Evolutionary conservation across 768 basidiomycete genomes (phyloP), one percentile per base, ranked within the genome.

Genomic region (Termitomyces sp.): DNA sequence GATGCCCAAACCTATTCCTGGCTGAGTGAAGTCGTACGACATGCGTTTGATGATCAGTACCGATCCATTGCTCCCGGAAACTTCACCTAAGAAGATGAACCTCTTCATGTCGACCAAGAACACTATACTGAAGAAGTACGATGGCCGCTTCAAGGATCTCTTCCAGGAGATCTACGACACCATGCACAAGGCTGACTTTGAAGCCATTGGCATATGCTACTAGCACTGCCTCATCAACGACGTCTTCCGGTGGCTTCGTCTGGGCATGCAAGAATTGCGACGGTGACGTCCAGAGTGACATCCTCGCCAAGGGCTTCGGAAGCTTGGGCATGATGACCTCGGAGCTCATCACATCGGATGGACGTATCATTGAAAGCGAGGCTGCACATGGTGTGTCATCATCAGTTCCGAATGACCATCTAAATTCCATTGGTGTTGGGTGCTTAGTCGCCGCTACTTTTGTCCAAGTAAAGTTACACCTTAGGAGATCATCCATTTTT

Each of bases 61-160:
- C 90, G 93, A 53, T 88, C 93, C 14, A 98, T 98, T 58, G 91
- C 88, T 30, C 91, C 92, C 3, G 95, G 92, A 18, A 95, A 74
- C 81, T 99, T 23, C 91, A 97, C 74, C 82, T 2, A 91, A 92
- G 79, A 87, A 86, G 71, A 84, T 91, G 82, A 83, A 87, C 44
- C 71, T 92, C 86, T 98, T 95, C 82, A 85, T 98, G 91, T 95
- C 93, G 12, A 98, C 96, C 44, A 98, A 99, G 79, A 98, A 96
- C 76, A 96, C 93, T 26, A 95, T 96, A 74, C 69, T 96, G 70
- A 96, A 99, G 79, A 95, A 89, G 71, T 99, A 99, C 72, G 97
- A 98, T 69, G 97, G 97, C 47, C 85, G 95, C 33, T 99, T 98
- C 85, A 99, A 99, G 80, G 97, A 99, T 68, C 94, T 96, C 70